Conservation (phyloP, 2,329 filamentous ascomycete genomes). For the Xylariaceae sp. region DNA sequence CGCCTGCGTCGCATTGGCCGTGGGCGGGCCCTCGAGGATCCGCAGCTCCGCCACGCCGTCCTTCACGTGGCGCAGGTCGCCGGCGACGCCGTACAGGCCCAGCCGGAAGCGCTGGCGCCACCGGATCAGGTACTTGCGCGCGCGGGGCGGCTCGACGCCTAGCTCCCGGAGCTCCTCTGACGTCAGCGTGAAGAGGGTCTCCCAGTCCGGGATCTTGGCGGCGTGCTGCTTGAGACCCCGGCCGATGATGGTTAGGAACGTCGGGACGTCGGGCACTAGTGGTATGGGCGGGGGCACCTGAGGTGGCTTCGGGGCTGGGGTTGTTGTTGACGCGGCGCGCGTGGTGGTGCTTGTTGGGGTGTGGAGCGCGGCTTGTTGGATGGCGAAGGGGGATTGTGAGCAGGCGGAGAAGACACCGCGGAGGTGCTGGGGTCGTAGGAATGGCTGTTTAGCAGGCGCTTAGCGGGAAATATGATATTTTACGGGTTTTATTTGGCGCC, state of each 20-base stretch:
- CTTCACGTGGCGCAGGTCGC: constrained; percentile 69
- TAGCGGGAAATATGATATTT: neutral
- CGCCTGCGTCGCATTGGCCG: constrained; percentile 40
- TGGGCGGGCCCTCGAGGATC: constrained; percentile 37
- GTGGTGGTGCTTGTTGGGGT: constrained; percentile 13
- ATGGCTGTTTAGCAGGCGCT: constrained; percentile 22
- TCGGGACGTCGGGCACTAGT: constrained; percentile 77
- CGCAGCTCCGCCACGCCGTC: constrained; percentile 35
- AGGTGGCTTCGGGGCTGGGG: constrained; percentile 6
- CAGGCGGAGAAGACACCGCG: constrained; percentile 22
- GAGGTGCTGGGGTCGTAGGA: constrained; percentile 31
- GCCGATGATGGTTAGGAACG: constrained; percentile 88
- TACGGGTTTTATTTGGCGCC: neutral
- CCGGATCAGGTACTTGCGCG: constrained; percentile 75
- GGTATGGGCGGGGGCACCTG: constrained; percentile 67
- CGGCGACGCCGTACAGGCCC: constrained; percentile 74
- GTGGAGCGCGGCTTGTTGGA: constrained; percentile 5
- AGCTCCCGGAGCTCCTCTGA: constrained; percentile 75
- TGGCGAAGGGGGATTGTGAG: neutral
- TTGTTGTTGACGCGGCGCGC: constrained; percentile 13
- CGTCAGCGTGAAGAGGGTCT: constrained; percentile 77
- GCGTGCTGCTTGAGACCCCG: constrained; percentile 78
- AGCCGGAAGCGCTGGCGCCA: constrained; percentile 84
- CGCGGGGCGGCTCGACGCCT: constrained; percentile 80
- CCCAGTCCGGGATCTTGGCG: constrained; percentile 85